Evolutionary conservation across 805 yeast genomes (phyloP).

Genomic region (Candida ovalis): DNA sequence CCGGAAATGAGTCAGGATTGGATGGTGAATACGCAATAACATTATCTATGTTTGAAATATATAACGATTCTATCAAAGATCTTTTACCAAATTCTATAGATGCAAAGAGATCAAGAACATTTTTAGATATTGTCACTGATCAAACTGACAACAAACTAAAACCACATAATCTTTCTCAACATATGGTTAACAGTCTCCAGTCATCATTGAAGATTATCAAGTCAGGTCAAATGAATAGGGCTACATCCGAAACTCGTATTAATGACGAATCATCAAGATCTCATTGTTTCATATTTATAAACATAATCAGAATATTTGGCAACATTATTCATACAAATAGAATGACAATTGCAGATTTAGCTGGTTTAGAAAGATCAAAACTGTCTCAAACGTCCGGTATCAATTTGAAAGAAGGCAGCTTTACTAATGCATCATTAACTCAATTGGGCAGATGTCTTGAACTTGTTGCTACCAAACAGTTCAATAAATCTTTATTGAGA

Average conservation of each 20-base stretch:
- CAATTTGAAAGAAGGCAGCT: constrained; percentile 44
- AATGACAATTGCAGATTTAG: constrained; percentile 47
- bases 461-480: constrained; percentile 34
- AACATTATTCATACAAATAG: constrained; percentile 30
- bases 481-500: constrained; percentile 41
- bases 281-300: constrained; percentile 47
- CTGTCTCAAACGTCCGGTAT: constrained; percentile 41
- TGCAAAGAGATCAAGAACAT: constrained; percentile 20
- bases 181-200: constrained; percentile 33
- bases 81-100: constrained; percentile 27
- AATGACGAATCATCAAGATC: constrained; percentile 46
- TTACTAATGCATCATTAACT: constrained; percentile 46
- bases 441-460: constrained; percentile 48
- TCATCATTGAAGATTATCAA: constrained; percentile 37
- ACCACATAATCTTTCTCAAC: constrained; percentile 40
- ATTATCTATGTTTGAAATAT: constrained; percentile 50
- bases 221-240: constrained; percentile 33
- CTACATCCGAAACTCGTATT: constrained; percentile 41
- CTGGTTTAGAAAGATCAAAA: constrained; percentile 49
- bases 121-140: constrained; percentile 41
- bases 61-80: constrained; percentile 44
- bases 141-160: constrained; percentile 40
- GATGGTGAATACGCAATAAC: constrained; percentile 35
- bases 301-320: constrained; percentile 27
- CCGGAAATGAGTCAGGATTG: background rate